Evolutionary conservation across 2,329 filamentous ascomycete species (phyloP), one percentile per base, ranked within the genome.

Genomic region (Colletotrichum viniferum): DNA sequence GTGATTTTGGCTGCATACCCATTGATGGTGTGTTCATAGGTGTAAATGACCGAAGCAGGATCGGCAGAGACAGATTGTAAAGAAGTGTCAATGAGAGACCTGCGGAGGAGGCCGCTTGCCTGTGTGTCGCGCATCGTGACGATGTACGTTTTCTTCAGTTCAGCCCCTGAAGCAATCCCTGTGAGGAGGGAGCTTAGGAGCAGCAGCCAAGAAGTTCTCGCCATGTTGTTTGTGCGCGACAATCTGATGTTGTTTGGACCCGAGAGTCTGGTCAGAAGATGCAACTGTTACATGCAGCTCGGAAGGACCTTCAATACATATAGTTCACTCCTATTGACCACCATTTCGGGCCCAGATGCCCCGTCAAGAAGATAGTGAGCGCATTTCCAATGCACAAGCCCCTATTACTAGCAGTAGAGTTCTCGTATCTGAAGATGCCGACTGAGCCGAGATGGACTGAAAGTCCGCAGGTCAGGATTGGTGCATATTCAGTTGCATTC

Each of bases 1-100:
- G 73, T 77, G 66, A 77, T 55, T 16, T 7, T 62, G 3, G 76
- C 76, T 5, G 76, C 69, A 12, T 74, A 77, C 2, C 76, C 76
- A 63, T 74, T 73, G 38, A 74, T 55, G 26, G 65, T 43, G 34
- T 63, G 63, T 18, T 69, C 58, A 32, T 77, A 77, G 26, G 60
- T 64, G 34, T 77, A 77, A n/a, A 76, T 32, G 34, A 76, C 61
- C 14, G 65, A 12, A 34, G 58, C 52, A 36, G 65, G 32, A 13
- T 62, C 58, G 56, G 36, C 56, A 5, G 71, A 52, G 36, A 56
- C 64, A 32, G 71, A 62, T 26, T 69, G 36, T 16, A 73, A 9
- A 7, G 70, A 69, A 9, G 52, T 28, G 13, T 48, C 43, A 10
- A 69, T 38, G 21, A 62, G 16, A 52, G 43, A 52, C 16, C 71